phyloP scores from a whole-genome alignment of 2,329 filamentous ascomycete species.

The Nemania diffusa region DNA sequence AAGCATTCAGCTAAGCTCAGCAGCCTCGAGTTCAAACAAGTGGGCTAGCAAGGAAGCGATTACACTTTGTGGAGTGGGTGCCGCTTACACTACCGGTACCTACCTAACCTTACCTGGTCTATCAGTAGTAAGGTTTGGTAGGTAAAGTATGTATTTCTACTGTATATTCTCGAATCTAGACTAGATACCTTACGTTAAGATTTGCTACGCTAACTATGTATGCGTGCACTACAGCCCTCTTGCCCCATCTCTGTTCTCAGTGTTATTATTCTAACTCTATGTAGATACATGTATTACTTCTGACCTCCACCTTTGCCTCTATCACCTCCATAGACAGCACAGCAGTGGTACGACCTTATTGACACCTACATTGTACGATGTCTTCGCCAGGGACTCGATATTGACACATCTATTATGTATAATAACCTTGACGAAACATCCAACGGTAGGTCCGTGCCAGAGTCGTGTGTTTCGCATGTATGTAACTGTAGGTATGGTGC shows the following conservation, averaged over 20 bases:
- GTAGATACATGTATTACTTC: not conserved
- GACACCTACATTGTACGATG: conserved; percentile 26
- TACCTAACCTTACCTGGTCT: too few relatives aligned
- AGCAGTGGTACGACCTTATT: conserved; percentile 25
- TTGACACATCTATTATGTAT: conserved; percentile 24
- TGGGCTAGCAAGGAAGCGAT: too few relatives aligned
- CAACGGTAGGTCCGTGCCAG: conserved; percentile 26
- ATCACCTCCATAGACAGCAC: not conserved
- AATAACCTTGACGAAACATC: conserved; percentile 28
- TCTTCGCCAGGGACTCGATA: conserved; percentile 21
- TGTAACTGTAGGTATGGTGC: conserved; percentile 12
- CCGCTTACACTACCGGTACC: too few relatives aligned
- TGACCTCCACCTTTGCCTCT: conserved; percentile 1
- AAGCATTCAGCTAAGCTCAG: conserved; percentile 34
- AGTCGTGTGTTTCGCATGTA: conserved; percentile 29
- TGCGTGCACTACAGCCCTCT: too few relatives aligned
- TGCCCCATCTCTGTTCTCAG: not conserved
- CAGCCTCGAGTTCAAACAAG: conserved; percentile 29
- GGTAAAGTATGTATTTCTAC: not conserved
- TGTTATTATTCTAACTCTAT: not conserved
- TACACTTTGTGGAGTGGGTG: conserved; percentile 7
- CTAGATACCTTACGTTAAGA: too few relatives aligned
- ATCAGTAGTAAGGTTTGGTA: not conserved
- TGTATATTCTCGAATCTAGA: too few relatives aligned
- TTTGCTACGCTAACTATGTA: too few relatives aligned